phyloP scores from a whole-genome alignment of 352 stramenopile genomes.

The Phytophthora rubi region DNA sequence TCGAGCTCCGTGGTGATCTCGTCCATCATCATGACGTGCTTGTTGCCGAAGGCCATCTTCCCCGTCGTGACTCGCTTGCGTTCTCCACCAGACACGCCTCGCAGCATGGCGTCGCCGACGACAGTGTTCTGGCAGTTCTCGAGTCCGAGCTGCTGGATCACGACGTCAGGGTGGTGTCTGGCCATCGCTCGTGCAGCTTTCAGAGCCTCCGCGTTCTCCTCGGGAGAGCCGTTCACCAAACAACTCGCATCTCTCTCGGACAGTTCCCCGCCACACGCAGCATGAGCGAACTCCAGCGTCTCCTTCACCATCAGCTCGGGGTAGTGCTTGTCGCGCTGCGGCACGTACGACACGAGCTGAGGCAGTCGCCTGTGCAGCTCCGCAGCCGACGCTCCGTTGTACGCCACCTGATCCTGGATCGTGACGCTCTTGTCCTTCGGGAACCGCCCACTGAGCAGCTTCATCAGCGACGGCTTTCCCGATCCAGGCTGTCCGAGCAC shows the following conservation, averaged over 20 bases:
- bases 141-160: slow-evolving; percentile 20
- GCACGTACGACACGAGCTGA: slow-evolving; percentile 32
- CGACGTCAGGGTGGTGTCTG: slow-evolving; percentile 15
- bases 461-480: slow-evolving; percentile 29
- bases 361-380: slow-evolving; percentile 21
- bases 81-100: slow-evolving; percentile 18
- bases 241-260: background rate
- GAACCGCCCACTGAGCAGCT: slow-evolving; percentile 32
- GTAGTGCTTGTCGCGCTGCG: slow-evolving; percentile 35
- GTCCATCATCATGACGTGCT: slow-evolving; percentile 45
- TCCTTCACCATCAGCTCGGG: slow-evolving; percentile 33
- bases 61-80: slow-evolving; percentile 24
- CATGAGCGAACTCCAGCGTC: slow-evolving; percentile 33
- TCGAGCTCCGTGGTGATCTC: slow-evolving; percentile 92
- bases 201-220: slow-evolving; percentile 15
- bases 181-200: background rate
- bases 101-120: slow-evolving; percentile 22
- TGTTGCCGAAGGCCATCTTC: no score
- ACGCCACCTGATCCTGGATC: slow-evolving; percentile 26
- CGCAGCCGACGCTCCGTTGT: slow-evolving; percentile 6
- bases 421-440: slow-evolving; percentile 17
- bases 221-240: background rate
- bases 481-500: slow-evolving; percentile 13
- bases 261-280: slow-evolving; percentile 23
- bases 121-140: slow-evolving; percentile 27